phyloP scores from a whole-genome alignment of 352 stramenopile genomes.

The Phytophthora europaea region DNA sequence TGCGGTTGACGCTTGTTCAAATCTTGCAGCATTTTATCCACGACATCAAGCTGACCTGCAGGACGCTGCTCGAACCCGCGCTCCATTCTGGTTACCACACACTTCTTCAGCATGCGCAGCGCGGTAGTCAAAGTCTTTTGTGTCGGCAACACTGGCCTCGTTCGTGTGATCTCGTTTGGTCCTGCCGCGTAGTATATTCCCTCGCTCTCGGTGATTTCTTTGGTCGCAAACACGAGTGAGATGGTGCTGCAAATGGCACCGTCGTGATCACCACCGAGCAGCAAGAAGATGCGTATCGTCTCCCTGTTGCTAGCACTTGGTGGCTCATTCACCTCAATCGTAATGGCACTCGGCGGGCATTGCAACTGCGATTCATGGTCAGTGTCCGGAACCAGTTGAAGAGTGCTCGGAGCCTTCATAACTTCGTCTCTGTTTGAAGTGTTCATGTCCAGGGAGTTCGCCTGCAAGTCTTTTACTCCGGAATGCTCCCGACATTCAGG shows the following conservation, averaged over 20 bases:
- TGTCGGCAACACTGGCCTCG: slow-evolving; percentile 22
- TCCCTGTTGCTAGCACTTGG: slow-evolving; percentile 7
- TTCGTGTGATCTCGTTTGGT: slow-evolving; percentile 22
- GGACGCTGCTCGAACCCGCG: slow-evolving; percentile 37
- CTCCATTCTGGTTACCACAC: slow-evolving; percentile 20
- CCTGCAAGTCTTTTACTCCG: not conserved
- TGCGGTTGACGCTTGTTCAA: slow-evolving; percentile 16
- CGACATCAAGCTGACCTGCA: slow-evolving; percentile 20
- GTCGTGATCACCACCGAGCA: slow-evolving; percentile 51
- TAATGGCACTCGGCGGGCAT: slow-evolving; percentile 3
- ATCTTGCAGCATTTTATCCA: slow-evolving; percentile 28
- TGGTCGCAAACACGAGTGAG: slow-evolving; percentile 28
- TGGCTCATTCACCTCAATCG: slow-evolving; percentile 8
- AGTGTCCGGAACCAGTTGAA: not conserved
- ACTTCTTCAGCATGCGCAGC: slow-evolving; percentile 46
- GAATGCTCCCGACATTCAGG: not conserved
- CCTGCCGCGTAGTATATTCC: slow-evolving; percentile 35
- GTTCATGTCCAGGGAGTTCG: not conserved
- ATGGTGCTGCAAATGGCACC: slow-evolving; percentile 43
- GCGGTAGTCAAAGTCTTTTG: slow-evolving; percentile 33
- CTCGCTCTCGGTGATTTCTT: slow-evolving; percentile 32
- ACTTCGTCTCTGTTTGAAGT: not conserved
- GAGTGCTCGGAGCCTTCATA: not conserved
- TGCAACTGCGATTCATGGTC: not conserved
- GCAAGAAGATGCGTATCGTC: slow-evolving; percentile 36